Conservation (phyloP, 1,139 yeast species). For the Yamadazyma triangularis region DNA sequence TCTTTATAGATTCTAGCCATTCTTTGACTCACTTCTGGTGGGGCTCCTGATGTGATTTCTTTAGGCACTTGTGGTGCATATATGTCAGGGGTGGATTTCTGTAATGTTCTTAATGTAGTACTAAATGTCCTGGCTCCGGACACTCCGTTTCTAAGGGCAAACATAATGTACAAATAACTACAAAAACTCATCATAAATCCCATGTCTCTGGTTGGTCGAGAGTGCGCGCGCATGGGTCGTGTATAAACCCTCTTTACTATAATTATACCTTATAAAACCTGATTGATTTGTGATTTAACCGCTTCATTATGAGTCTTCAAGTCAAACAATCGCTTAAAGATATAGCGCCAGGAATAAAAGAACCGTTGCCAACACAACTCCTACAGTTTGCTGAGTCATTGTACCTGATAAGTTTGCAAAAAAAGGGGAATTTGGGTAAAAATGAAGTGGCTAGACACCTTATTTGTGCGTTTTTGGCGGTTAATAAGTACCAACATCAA, state of each 20-base stretch:
- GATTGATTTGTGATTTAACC: too few relatives aligned
- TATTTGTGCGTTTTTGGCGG: constrained; percentile 59
- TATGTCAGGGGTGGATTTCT: constrained; percentile 17
- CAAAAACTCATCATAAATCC: background rate
- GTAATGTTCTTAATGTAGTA: too few relatives aligned
- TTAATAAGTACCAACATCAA: constrained; percentile 43
- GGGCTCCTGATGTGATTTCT: constrained; percentile 79
- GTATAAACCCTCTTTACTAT: too few relatives aligned
- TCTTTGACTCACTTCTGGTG: constrained; percentile 61
- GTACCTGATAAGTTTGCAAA: constrained; percentile 48
- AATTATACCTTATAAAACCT: too few relatives aligned
- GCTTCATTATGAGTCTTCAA: constrained; percentile 21
- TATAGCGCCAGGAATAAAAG: constrained; percentile 46
- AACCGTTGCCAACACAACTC: constrained; percentile 45
- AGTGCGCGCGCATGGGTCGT: too few relatives aligned
- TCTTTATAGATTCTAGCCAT: constrained; percentile 76
- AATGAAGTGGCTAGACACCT: constrained; percentile 64
- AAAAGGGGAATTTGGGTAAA: constrained; percentile 42
- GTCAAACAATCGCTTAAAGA: constrained; percentile 36
- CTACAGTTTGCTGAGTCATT: constrained; percentile 46
- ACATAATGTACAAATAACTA: background rate
- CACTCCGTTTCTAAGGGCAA: too few relatives aligned
- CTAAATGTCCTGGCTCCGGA: background rate
- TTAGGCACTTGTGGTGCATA: constrained; percentile 30
- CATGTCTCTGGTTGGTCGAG: too few relatives aligned